Percentiles rank a stretch among this genome's conserved stretches.
Conservation (phyloP, 169 alveolate genomes). For the Plasmodium vinckei region DNA sequence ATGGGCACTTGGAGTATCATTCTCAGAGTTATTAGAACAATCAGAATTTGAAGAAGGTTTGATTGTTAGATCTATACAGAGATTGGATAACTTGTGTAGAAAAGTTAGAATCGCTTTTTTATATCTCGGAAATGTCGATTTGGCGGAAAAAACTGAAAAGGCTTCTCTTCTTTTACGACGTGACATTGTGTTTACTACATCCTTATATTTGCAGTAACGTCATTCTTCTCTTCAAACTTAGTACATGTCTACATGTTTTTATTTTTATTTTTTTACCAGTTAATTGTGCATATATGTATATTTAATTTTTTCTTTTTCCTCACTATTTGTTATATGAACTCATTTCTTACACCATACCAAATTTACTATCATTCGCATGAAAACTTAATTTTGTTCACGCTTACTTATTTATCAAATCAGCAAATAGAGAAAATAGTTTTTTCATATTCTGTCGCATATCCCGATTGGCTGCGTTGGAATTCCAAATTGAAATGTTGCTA, state of each 20-base stretch:
- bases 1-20: constrained; percentile 87
- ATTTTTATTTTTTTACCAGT: too few relatives aligned
- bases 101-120: constrained; percentile 89
- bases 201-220: constrained; percentile 89
- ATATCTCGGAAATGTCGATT: constrained; percentile 90
- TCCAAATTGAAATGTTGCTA: too few relatives aligned
- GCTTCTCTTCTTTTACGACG: constrained; percentile 90
- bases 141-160: constrained; percentile 86
- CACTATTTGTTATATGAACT: too few relatives aligned
- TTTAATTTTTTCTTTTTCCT: background rate
- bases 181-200: constrained; percentile 95
- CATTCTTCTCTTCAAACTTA: background rate
- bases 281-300: background rate
- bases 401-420: too few relatives aligned
- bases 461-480: too few relatives aligned
- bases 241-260: too few relatives aligned
- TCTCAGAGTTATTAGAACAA: constrained; percentile 82
- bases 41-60: constrained; percentile 93
- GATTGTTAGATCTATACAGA: constrained; percentile 92
- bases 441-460: too few relatives aligned
- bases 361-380: too few relatives aligned
- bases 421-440: too few relatives aligned
- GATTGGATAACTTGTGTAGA: constrained; percentile 92
- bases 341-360: too few relatives aligned
- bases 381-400: too few relatives aligned